These are phyloP conservation scores for Globisporangium viniferum DNA, from an alignment of 352 stramenopile species.

Conservation along the genomic window DNA sequence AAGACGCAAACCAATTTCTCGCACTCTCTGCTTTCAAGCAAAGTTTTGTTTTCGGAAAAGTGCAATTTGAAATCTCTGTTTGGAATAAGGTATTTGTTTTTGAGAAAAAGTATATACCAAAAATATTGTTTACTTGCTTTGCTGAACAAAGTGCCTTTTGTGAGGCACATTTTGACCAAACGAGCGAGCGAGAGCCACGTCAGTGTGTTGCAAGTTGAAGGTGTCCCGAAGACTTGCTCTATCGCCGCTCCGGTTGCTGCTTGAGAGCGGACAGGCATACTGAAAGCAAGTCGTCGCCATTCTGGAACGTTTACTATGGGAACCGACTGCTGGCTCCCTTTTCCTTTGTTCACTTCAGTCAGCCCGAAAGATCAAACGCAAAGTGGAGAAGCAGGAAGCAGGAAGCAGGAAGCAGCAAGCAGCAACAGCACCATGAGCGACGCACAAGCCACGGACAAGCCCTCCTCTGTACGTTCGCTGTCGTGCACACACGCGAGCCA, in stretches of 20 bases:
- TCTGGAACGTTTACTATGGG: slow-evolving; percentile 11
- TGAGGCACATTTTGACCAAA: background rate
- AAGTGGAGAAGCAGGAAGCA: slow-evolving; percentile 14
- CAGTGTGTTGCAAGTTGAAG: slow-evolving; percentile 39
- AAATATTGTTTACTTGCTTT: too few species aligned
- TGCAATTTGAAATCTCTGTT: too few species aligned
- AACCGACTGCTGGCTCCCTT: slow-evolving; percentile 1
- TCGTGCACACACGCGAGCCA: background rate
- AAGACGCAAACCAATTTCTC: too few species aligned
- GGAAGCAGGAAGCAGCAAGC: background rate
- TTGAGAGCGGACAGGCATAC: slow-evolving; percentile 18
- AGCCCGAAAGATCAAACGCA: slow-evolving; percentile 9
- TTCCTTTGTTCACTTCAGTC: background rate
- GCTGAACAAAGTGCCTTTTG: background rate
- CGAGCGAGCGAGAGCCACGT: slow-evolving; percentile 30
- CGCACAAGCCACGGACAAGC: slow-evolving; percentile 9
- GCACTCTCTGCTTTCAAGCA: too few species aligned
- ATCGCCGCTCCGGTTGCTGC: slow-evolving; percentile 14
- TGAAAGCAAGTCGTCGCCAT: slow-evolving; percentile 9
- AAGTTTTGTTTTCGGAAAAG: too few species aligned
- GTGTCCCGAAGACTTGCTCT: background rate
- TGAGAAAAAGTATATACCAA: too few species aligned
- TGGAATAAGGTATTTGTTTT: too few species aligned
- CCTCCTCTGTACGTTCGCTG: background rate
- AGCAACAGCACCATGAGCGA: slow-evolving; percentile 11